Evolutionary conservation across 75 land plant genomes (phyloP).

Genomic region (Pseudotsuga menziesii): DNA sequence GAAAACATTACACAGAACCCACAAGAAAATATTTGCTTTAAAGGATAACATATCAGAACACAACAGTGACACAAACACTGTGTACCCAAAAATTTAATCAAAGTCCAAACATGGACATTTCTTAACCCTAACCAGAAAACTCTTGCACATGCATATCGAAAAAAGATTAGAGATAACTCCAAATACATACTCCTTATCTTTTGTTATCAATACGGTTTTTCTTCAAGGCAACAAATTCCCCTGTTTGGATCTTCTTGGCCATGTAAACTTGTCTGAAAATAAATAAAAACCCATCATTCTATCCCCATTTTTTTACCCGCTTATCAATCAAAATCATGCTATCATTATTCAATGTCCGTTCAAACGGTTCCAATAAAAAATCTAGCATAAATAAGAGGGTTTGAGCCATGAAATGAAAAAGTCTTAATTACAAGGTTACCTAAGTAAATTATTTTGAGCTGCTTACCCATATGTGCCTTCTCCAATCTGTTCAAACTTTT

Average conservation of each 20-base stretch:
- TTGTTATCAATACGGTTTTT: conserved; percentile 95
- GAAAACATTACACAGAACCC: not conserved
- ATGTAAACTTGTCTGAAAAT: conserved; percentile 80
- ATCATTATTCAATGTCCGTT: not conserved
- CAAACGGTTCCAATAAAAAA: no score
- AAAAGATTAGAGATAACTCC: no score
- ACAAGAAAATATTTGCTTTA: not conserved
- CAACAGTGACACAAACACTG: no score
- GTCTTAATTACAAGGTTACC: not conserved
- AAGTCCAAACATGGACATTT: no score
- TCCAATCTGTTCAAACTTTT: conserved; percentile 92
- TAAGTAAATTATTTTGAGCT: not conserved
- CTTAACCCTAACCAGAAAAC: no score
- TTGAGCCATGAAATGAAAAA: not conserved
- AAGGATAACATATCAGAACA: no score
- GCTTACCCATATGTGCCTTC: conserved; percentile 92
- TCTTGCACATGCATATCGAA: no score
- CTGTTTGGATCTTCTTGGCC: conserved; percentile 82
- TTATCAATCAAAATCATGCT: not conserved
- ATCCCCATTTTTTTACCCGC: not conserved
- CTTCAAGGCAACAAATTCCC: conserved; percentile 89
- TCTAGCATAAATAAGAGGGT: not conserved
- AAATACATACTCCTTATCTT: conserved; percentile 77
- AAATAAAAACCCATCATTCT: not conserved
- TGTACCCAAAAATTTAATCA: no score